A percentile compares a stretch with the other conserved stretches of the same genome.
Conservation (phyloP, 2,329 filamentous ascomycete species). For the Hypocrella siamensis region DNA sequence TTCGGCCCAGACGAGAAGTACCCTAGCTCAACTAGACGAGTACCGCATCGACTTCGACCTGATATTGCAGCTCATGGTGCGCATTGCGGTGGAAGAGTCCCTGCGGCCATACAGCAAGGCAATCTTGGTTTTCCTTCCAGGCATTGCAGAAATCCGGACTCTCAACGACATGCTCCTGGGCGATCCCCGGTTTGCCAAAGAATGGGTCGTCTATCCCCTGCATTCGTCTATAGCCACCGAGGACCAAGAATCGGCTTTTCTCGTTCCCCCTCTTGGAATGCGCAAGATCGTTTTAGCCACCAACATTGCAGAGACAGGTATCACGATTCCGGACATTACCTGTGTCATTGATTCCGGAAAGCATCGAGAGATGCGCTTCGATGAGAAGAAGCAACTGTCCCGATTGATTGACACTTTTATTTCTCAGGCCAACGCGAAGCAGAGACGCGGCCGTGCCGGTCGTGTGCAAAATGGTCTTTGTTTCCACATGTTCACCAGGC, state of each 20-base stretch:
- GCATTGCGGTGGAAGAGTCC: constrained; percentile 53
- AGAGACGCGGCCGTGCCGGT: constrained; percentile 81
- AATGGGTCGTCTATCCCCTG: constrained; percentile 78
- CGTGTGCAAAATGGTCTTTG: constrained; percentile 91
- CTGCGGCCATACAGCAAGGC: constrained; percentile 69
- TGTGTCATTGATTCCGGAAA: constrained; percentile 95
- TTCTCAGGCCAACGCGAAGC: constrained; percentile 87
- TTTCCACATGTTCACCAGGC: constrained; percentile 88
- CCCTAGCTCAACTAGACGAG: constrained; percentile 68
- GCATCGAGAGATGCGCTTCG: constrained; percentile 94
- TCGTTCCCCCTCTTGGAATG: constrained; percentile 63
- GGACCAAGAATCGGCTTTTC: constrained; percentile 87
- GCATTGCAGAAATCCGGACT: constrained; percentile 80
- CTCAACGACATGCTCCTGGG: constrained; percentile 74
- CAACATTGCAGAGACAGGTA: constrained; percentile 96
- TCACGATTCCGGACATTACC: constrained; percentile 95
- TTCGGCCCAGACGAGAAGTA: constrained; percentile 58
- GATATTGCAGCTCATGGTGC: constrained; percentile 61
- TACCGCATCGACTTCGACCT: constrained; percentile 84
- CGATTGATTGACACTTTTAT: constrained; percentile 89
- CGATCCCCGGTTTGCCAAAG: constrained; percentile 56
- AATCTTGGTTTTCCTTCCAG: constrained; percentile 86
- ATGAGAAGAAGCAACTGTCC: constrained; percentile 83
- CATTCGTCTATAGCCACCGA: constrained; percentile 94
- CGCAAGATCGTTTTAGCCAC: constrained; percentile 93